Base-by-base conservation (phyloP, 2,329 filamentous ascomycete species). In the Ophidiomyces ophidiicola region DNA sequence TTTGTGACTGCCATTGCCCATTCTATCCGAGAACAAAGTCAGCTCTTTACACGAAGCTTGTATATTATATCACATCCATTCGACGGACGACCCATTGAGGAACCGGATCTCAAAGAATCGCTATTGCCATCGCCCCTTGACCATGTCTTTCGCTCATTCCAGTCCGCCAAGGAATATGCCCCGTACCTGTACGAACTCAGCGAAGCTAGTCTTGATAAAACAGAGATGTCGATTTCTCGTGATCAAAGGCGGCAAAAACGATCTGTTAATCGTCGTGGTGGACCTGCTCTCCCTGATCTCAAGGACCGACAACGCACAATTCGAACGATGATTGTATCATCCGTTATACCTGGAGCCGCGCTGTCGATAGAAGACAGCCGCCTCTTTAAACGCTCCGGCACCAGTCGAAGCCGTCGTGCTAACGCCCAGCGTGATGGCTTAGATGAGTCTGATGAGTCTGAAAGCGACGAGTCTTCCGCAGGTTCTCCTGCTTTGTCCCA, bases 1-100 rank as follows among this genome's bases (percentile, higher is more conserved):
- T 98, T 98, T 53, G 87, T 85, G 2, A 98, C 90, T 0, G 88
- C 90, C 5, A 96, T 98, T 57, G 90, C 90, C 8, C 90, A 98
- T 63, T 94, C 85, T 45, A 98, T 98, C 54, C 81, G 90, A 46
- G 90, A 98, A 61, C 90, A 98, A 62, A 78, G 80, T 28, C 90
- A 98, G 57, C 73, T 96, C 20, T 98, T 94, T 59, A 92, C 86
- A 4, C 82, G 85, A 57, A 92, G 86, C 53, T 67, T 98, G 44
- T 96, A 94, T 62, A 84, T 90, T 52, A 76, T 92, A 38, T 86
- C 87, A 2, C 87, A 98, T 64, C 80, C 86, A 18, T 98, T 98
- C 53, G 90, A 98, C 56, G 90, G 90, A 35, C 76, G 90, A 24
- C 86, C 86, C 2, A 73, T 96, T 15, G 90, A 96, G 50, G 90